Percentiles rank a stretch among this genome's conserved stretches.
Evolutionary conservation across 1,139 yeast genomes (phyloP).

Genomic region (Diutina ranongensis): DNA sequence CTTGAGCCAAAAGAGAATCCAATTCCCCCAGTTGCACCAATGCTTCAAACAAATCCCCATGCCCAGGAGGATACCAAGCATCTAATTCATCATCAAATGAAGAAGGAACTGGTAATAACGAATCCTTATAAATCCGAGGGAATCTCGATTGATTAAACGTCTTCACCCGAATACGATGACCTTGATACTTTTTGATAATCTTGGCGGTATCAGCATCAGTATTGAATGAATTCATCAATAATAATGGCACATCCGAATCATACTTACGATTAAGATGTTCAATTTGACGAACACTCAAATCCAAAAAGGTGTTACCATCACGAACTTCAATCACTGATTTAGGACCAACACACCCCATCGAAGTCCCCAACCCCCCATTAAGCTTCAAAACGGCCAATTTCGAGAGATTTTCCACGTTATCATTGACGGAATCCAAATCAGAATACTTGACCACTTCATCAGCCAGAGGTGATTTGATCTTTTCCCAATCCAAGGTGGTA

Average conservation of each 20-base stretch:
- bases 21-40: constrained; percentile 84
- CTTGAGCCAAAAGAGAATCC: constrained; percentile 82
- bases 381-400: constrained; percentile 91
- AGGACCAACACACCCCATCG: constrained; percentile 99
- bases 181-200: constrained; percentile 91
- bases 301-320: constrained; percentile 95
- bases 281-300: constrained; percentile 90
- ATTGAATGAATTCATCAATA: constrained; percentile 97
- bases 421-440: constrained; percentile 25
- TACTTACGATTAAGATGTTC: constrained; percentile 87
- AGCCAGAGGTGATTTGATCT: constrained; percentile 77
- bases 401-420: constrained; percentile 40
- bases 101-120: constrained; percentile 88
- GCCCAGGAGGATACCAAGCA: constrained; percentile 98
- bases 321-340: constrained; percentile 96
- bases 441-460: constrained; percentile 82
- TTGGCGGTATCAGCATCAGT: constrained; percentile 94
- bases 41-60: constrained; percentile 93
- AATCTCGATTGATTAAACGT: constrained; percentile 95
- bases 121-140: constrained; percentile 93
- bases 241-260: constrained; percentile 89
- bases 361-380: constrained; percentile 97
- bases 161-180: constrained; percentile 89
- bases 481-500: constrained; percentile 83
- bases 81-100: constrained; percentile 63